Evolutionary conservation across 225 moss, liverwort and hornwort genomes (phyloP).

Genomic region (Straminergon stramineum): DNA sequence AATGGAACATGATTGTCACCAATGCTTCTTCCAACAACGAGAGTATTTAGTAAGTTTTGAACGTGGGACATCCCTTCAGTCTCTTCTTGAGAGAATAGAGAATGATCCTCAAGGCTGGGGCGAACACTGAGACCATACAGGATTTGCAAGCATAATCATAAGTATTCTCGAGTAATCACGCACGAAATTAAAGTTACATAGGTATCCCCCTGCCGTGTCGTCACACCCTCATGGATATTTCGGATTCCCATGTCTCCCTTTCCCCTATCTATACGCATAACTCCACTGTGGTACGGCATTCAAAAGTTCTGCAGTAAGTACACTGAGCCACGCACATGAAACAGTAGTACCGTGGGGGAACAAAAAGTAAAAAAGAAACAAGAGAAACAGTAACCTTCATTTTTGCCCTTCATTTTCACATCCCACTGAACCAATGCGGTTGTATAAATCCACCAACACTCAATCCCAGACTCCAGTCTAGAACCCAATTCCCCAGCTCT

Average conservation of each 20-base stretch:
- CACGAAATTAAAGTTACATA: background rate
- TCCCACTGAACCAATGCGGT: background rate
- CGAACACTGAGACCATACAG: background rate
- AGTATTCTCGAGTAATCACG: background rate
- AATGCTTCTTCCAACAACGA: background rate
- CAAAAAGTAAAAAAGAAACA: background rate
- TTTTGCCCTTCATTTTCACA: background rate
- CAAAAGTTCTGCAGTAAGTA: background rate
- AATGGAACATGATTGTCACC: too few relatives aligned
- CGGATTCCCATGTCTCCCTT: background rate
- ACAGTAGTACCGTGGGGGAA: background rate
- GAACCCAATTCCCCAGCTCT: background rate
- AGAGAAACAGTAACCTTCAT: background rate
- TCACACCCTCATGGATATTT: background rate
- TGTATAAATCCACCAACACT: background rate
- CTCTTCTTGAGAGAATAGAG: background rate
- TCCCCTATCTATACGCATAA: background rate
- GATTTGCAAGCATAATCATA: background rate
- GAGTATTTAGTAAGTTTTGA: background rate
- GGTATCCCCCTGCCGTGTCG: background rate
- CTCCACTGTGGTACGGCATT: background rate
- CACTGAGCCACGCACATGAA: background rate
- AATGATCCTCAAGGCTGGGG: background rate
- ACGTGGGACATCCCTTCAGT: background rate
- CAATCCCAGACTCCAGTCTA: background rate